Evolutionary conservation across 352 stramenopile genomes (phyloP).

Genomic region (Blastocystis sp.): DNA sequence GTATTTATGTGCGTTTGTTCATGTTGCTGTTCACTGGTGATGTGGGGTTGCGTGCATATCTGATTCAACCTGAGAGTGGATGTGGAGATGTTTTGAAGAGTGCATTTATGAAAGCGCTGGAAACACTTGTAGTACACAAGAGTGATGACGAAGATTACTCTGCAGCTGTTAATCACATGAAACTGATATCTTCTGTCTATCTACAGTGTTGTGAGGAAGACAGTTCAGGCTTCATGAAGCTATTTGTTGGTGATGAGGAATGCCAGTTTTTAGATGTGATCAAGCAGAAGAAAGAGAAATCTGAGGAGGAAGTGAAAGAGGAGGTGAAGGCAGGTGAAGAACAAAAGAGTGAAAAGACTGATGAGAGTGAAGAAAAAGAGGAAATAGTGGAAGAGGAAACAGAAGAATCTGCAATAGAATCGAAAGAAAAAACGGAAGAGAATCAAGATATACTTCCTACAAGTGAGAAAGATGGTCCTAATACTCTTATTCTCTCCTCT

Average conservation of each 20-base stretch:
- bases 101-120: background rate
- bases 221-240: conserved; percentile 21
- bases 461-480: background rate
- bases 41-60: background rate
- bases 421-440: background rate
- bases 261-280: background rate
- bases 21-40: background rate
- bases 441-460: background rate
- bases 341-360: background rate
- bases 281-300: background rate
- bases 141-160: background rate
- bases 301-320: background rate
- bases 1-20: conserved; percentile 46
- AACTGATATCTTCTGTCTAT: conserved; percentile 33
- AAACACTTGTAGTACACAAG: background rate
- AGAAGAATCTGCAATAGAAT: background rate
- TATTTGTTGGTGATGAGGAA: conserved; percentile 29
- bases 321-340: background rate
- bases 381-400: background rate
- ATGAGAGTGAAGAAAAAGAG: background rate
- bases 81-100: conserved; percentile 48
- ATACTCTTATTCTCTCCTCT: background rate
- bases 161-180: background rate
- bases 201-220: background rate
- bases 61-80: conserved; percentile 1